These are phyloP conservation scores for Fomitopsis pulvina DNA, from an alignment of 768 basidiomycete species.

Conservation along the genomic window DNA sequence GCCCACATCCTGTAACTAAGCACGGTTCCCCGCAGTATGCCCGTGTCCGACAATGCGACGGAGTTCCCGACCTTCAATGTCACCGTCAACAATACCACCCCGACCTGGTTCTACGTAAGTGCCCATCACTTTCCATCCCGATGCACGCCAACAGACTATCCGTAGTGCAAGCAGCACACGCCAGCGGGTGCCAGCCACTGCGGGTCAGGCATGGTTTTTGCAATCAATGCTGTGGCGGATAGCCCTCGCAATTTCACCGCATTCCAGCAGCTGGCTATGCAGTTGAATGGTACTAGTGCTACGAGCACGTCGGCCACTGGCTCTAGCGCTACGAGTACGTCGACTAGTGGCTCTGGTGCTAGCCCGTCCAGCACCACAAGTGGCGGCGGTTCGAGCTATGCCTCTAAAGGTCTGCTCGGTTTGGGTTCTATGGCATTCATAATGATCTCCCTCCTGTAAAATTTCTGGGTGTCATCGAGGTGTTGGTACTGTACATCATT, in stretches of 20 bases:
- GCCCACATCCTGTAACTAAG: background rate
- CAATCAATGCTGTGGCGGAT: constrained; percentile 50
- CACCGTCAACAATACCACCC: constrained; percentile 51
- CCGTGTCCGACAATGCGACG: constrained; percentile 37
- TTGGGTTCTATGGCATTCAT: constrained; percentile 17
- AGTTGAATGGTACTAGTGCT: constrained; percentile 43
- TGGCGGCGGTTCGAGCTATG: constrained; percentile 9
- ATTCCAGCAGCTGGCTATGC: constrained; percentile 48
- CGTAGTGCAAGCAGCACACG: constrained; percentile 39
- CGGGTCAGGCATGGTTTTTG: constrained; percentile 33
- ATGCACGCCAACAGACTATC: constrained; percentile 8
- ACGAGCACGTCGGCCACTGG: constrained; percentile 20
- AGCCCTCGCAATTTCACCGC: constrained; percentile 46
- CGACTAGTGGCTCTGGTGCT: background rate
- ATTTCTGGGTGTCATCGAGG: background rate
- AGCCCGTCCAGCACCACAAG: background rate
- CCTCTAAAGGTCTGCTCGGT: constrained; percentile 13
- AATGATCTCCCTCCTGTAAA: background rate
- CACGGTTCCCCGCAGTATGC: constrained; percentile 20
- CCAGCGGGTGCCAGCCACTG: constrained; percentile 27
- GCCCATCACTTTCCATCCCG: constrained; percentile 20
- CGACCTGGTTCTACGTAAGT: constrained; percentile 52
- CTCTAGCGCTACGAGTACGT: background rate
- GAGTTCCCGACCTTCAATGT: constrained; percentile 49
- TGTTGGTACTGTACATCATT: too few species aligned